Evolutionary conservation across 805 yeast species (phyloP), one percentile per base, ranked within the genome.

Genomic region (Candida boleticola): DNA sequence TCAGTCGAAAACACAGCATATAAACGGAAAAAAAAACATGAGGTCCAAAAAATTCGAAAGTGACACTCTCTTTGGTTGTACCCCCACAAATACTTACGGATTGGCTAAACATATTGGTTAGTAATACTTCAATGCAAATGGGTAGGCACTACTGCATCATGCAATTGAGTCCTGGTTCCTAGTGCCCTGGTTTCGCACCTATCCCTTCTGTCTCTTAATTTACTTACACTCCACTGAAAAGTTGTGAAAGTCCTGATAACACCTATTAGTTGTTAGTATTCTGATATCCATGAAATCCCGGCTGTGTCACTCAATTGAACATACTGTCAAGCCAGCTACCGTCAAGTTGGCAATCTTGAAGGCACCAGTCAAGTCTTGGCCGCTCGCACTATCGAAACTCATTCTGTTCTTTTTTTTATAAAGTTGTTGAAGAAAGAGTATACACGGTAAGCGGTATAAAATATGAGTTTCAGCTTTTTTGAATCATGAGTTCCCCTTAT

Each of bases 241-340:
- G 52, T 60, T 78, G 82, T 16, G 77, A 67, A 21, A 77, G 38
- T 4, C 82, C 82, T 21, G 70, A 65, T 29, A 71, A 53, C 3
- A 69, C 68, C 80, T 74, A 43, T 27, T 5, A 40, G 9, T 16
- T 43, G 57, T 52, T 40, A 22, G 29, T 41, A 33, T 17, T 34
- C 25, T 38, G 27, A 23, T 11, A n/a, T n/a, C n/a, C n/a, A n/a
- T n/a, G n/a, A n/a, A n/a, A n/a, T n/a, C n/a, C n/a, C n/a, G n/a
- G 27, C 27, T 23, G 27, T 23, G 27, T 11, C 27, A 9, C 17
- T n/a, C 10, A 22, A 25, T n/a, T 2, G n/a, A 45, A 65, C 81
- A 36, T 65, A 80, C 82, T 2, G 82, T 51, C 31, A 80, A 50
- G 1, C 68, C 70, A 3, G 85, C 83, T 22, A 83, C 81, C 1